phyloP scores from a whole-genome alignment of 1,139 yeast species.

The Pneumocystis canis region DNA sequence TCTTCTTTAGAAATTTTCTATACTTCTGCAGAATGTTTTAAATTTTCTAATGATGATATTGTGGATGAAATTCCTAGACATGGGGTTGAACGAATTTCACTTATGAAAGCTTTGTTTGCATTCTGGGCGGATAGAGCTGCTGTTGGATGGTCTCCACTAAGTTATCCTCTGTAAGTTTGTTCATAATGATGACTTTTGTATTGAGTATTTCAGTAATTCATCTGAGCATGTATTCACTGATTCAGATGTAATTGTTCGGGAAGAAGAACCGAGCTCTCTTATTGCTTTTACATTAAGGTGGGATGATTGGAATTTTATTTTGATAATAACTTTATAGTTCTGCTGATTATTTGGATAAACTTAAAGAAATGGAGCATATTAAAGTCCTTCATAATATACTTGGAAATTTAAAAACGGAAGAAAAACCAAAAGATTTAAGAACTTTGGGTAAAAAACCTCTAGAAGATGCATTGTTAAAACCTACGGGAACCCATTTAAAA shows the following conservation, averaged over 20 bases:
- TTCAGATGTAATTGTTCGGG: constrained; percentile 84
- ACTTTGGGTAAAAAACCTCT: constrained; percentile 20
- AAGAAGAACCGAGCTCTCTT: constrained; percentile 90
- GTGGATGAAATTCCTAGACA: constrained; percentile 6
- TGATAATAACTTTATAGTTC: constrained; percentile 10
- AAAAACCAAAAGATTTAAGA: neutral
- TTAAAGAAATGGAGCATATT: neutral
- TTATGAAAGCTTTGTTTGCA: constrained; percentile 70
- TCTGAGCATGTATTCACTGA: constrained; percentile 89
- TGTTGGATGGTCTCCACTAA: constrained; percentile 84
- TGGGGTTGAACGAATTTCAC: constrained; percentile 50
- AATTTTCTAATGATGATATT: neutral
- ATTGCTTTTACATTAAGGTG: constrained; percentile 66
- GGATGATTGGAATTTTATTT: neutral
- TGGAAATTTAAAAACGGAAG: neutral
- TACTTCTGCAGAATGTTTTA: neutral
- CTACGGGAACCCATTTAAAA: constrained; percentile 76
- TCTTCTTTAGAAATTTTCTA: neutral
- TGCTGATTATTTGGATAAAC: constrained; percentile 15
- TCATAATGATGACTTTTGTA: neutral
- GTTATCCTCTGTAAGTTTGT: constrained; percentile 44
- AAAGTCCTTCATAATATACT: neutral
- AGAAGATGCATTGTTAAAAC: constrained; percentile 61
- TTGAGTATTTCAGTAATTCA: constrained; percentile 25
- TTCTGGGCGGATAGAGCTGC: constrained; percentile 98